A percentile compares a stretch with the other conserved stretches of the same genome.
Conservation (phyloP, 1,284 basidiomycete species). For the Ganoderma lingzhi region DNA sequence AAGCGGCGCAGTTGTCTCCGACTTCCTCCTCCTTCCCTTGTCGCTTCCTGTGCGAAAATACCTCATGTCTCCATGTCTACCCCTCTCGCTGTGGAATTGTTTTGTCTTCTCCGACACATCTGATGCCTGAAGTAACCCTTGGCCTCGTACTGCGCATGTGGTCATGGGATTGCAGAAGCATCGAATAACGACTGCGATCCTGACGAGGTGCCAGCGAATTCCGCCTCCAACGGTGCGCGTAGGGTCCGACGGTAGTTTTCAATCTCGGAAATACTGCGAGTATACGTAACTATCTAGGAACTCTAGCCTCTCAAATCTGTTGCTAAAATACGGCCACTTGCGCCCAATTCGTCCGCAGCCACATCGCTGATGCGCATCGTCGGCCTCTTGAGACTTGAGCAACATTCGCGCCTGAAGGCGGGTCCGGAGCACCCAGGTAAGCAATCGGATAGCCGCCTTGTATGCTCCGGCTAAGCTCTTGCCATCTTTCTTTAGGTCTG, state of each 20-base stretch:
- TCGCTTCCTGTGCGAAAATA: background rate
- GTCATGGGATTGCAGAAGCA: background rate
- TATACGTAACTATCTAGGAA: background rate
- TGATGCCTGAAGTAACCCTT: background rate
- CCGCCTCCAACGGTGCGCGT: background rate
- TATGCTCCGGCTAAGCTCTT: background rate
- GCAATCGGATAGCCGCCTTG: background rate
- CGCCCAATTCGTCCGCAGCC: constrained; percentile 2
- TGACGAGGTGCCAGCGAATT: background rate
- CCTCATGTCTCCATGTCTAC: constrained; percentile 2
- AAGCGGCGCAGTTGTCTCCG: background rate
- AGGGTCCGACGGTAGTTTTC: background rate
- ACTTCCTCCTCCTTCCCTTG: background rate
- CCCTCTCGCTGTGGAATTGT: background rate
- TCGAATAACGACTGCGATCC: background rate
- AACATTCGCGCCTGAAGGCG: background rate
- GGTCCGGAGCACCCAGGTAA: background rate
- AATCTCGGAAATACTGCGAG: background rate
- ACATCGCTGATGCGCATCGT: constrained; percentile 14
- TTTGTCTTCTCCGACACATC: background rate
- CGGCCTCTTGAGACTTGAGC: constrained; percentile 4
- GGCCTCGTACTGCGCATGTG: background rate
- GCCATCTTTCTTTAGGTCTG: background rate
- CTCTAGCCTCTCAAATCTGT: background rate
- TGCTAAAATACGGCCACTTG: background rate